These are phyloP conservation scores for Lignosus rhinocerotis DNA, from an alignment of 1,284 basidiomycete species.

Conservation along the genomic window DNA sequence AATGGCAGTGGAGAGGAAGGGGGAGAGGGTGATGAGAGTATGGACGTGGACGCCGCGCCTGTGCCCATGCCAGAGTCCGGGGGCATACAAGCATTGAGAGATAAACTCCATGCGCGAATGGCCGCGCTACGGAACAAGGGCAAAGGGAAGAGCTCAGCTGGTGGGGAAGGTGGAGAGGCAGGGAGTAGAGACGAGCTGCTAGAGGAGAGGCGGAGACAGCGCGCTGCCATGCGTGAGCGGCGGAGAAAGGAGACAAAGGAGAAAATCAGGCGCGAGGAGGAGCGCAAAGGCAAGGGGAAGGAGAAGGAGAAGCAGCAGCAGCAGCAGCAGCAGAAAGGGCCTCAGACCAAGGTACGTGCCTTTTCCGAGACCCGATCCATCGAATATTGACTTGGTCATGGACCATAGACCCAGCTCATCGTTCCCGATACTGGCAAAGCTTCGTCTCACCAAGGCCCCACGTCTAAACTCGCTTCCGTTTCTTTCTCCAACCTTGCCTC, in stretches of 20 bases:
- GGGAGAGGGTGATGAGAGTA: slow-evolving; percentile 29
- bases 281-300: slow-evolving; percentile 46
- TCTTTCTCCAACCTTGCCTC: slow-evolving; percentile 66
- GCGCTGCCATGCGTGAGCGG: slow-evolving; percentile 81
- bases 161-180: slow-evolving; percentile 40
- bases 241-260: slow-evolving; percentile 84
- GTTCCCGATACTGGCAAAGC: slow-evolving; percentile 54
- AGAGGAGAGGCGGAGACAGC: slow-evolving; percentile 73
- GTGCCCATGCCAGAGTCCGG: slow-evolving; percentile 72
- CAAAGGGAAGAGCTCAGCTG: slow-evolving; percentile 38
- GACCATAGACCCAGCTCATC: slow-evolving; percentile 66
- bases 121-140: slow-evolving; percentile 52
- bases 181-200: slow-evolving; percentile 78
- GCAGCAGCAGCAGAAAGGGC: slow-evolving; percentile 42
- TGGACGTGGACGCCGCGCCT: slow-evolving; percentile 30
- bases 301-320: slow-evolving; percentile 49
- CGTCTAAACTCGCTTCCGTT: slow-evolving; percentile 57
- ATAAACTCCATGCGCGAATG: slow-evolving; percentile 80
- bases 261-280: slow-evolving; percentile 66
- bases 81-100: slow-evolving; percentile 71
- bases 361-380: too few species aligned
- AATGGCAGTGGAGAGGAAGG: slow-evolving; percentile 31
- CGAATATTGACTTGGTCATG: background rate
- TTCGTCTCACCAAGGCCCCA: slow-evolving; percentile 31
- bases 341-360: slow-evolving; percentile 52